Evolutionary conservation across 768 basidiomycete species (phyloP).

Genomic region (Holtermanniella nyarrowii): DNA sequence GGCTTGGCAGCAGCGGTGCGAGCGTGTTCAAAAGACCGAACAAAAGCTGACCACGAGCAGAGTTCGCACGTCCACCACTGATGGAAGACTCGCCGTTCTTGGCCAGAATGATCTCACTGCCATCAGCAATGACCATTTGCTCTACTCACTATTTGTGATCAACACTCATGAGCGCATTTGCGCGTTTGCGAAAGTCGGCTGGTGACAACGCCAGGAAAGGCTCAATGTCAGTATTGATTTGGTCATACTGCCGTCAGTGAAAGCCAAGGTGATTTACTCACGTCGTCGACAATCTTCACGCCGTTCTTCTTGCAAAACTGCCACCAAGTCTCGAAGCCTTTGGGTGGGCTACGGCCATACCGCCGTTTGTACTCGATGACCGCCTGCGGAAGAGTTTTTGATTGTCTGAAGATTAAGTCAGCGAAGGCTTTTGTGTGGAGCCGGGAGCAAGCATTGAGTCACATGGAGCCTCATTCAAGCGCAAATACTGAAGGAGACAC

Average conservation of each 20-base stretch:
- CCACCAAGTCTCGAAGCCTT: slow-evolving; percentile 89
- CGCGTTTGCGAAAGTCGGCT: slow-evolving; percentile 34
- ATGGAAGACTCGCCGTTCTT: slow-evolving; percentile 14
- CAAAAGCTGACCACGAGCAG: slow-evolving; percentile 23
- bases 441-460: no score
- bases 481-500: no score
- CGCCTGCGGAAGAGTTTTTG: slow-evolving; percentile 64
- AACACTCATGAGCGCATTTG: slow-evolving; percentile 12
- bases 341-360: slow-evolving; percentile 69
- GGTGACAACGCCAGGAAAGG: slow-evolving; percentile 73
- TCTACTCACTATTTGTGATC: slow-evolving; percentile 25
- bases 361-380: slow-evolving; percentile 69
- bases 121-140: neutral
- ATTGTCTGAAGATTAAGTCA: slow-evolving; percentile 59
- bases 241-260: slow-evolving; percentile 29
- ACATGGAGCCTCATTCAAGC: no score
- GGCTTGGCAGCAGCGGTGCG: slow-evolving; percentile 19
- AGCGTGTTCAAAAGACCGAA: slow-evolving; percentile 30
- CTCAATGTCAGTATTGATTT: slow-evolving; percentile 52
- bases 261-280: slow-evolving; percentile 42
- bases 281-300: slow-evolving; percentile 74
- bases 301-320: slow-evolving; percentile 58
- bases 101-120: slow-evolving; percentile 25
- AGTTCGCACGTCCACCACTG: slow-evolving; percentile 18
- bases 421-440: no score